Evolutionary conservation across 1,284 basidiomycete genomes (phyloP).

Genomic region (Pterula multifida): DNA sequence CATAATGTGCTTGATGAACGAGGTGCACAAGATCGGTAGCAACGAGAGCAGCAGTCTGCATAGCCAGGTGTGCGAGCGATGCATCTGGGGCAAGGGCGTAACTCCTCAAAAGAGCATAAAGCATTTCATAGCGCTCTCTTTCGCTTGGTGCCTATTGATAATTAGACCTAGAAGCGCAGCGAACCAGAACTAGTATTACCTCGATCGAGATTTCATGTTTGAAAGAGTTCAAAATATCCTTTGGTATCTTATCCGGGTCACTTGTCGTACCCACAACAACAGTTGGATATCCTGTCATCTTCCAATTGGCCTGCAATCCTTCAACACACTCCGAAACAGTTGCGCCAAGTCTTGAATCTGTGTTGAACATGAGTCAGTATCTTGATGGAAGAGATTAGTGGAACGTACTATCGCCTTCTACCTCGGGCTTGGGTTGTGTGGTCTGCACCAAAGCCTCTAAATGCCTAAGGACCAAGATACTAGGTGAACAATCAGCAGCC

Average conservation of each 20-base stretch:
- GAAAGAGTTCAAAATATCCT: constrained; percentile 63
- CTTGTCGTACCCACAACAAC: constrained; percentile 70
- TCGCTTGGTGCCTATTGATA: constrained; percentile 67
- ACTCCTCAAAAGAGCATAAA: constrained; percentile 36
- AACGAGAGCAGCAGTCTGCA: constrained; percentile 87
- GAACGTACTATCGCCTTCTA: constrained; percentile 37
- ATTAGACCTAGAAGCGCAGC: constrained; percentile 5
- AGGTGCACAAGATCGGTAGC: constrained; percentile 76
- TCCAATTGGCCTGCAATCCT: constrained; percentile 41
- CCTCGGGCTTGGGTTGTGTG: constrained; percentile 31
- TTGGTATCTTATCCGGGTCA: constrained; percentile 57
- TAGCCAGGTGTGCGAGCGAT: constrained; percentile 60
- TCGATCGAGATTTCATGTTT: constrained; percentile 80
- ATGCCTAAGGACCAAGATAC: constrained; percentile 74
- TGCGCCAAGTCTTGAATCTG: constrained; percentile 26
- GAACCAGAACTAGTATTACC: constrained; percentile 25
- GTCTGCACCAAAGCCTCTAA: constrained; percentile 76
- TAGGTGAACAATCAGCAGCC: constrained; percentile 75
- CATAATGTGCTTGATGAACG: constrained; percentile 48
- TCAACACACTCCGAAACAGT: constrained; percentile 60
- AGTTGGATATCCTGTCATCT: constrained; percentile 51
- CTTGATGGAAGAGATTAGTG: background rate
- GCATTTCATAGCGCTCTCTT: constrained; percentile 54
- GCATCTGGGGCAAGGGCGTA: constrained; percentile 66
- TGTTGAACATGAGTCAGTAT: background rate